Conservation (phyloP, 441 rosid genomes). For the Adansonia gregorii region DNA sequence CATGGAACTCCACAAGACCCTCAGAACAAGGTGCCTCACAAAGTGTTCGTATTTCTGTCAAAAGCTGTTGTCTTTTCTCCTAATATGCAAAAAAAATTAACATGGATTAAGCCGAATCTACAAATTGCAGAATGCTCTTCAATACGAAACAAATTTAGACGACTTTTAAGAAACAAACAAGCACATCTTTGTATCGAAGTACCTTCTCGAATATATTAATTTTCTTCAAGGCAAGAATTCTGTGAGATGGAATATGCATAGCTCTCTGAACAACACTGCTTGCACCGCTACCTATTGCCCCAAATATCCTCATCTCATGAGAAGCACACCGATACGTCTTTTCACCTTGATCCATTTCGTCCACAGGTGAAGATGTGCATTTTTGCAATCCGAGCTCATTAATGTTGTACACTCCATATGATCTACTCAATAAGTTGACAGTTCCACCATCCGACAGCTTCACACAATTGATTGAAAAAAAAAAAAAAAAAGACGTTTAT, state of each 20-base stretch:
- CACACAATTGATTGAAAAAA: conserved; percentile 31
- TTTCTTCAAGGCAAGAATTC: conserved; percentile 81
- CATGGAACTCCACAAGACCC: conserved; percentile 91
- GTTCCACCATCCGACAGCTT: conserved; percentile 91
- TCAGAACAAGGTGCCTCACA: conserved; percentile 90
- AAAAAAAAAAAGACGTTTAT: conserved; percentile 12
- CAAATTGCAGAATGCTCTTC: neutral
- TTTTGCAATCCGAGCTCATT: conserved; percentile 93
- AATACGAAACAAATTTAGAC: neutral
- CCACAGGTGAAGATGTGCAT: conserved; percentile 62
- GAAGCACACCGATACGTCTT: conserved; percentile 89
- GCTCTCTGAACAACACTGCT: conserved; percentile 96
- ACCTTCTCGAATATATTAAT: conserved; percentile 94
- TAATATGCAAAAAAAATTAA: conserved; percentile 35
- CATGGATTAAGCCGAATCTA: conserved; percentile 1
- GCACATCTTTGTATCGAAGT: neutral
- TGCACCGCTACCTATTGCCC: conserved; percentile 92
- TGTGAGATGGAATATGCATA: conserved; percentile 77
- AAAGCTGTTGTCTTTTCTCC: conserved; percentile 94
- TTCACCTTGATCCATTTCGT: conserved; percentile 63
- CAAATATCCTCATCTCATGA: conserved; percentile 84
- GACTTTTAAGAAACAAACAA: neutral
- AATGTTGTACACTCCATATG: conserved; percentile 87
- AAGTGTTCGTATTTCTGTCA: conserved; percentile 83
- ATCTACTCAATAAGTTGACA: conserved; percentile 86